Evolutionary conservation across 2,329 filamentous ascomycete genomes (phyloP).

Genomic region (Domatiomyces catenatus): DNA sequence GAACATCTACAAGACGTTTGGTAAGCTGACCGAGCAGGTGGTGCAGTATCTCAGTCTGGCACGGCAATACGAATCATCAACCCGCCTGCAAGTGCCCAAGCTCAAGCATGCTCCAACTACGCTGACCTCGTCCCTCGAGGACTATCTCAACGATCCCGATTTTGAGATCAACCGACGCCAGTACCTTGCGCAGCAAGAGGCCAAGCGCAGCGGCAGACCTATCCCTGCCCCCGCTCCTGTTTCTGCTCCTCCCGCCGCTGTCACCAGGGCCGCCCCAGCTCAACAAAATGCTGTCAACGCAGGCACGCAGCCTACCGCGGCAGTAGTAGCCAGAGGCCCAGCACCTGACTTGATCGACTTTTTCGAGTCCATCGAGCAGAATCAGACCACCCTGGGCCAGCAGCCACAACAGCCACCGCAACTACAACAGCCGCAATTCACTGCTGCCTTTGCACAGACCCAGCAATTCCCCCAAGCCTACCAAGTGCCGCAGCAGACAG

Average conservation of each 20-base stretch:
- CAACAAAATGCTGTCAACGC: slow-evolving; percentile 1
- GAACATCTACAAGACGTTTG: slow-evolving; percentile 82
- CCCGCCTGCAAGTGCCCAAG: slow-evolving; percentile 85
- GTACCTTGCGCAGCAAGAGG: slow-evolving; percentile 73
- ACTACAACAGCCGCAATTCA: slow-evolving; percentile 23
- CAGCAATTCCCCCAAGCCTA: slow-evolving; percentile 8
- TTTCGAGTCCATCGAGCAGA: slow-evolving; percentile 83
- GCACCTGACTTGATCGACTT: slow-evolving; percentile 75
- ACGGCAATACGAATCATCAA: slow-evolving; percentile 80
- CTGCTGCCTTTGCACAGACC: slow-evolving; percentile 6
- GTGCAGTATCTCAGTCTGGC: slow-evolving; percentile 80
- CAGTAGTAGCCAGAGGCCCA: slow-evolving; percentile 24
- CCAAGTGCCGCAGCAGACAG: slow-evolving; percentile 18
- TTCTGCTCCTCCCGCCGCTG: slow-evolving; percentile 4
- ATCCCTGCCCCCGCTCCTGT: slow-evolving; percentile 16
- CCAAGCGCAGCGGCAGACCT: slow-evolving; percentile 32
- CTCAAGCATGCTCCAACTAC: slow-evolving; percentile 94
- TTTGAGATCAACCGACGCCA: slow-evolving; percentile 88
- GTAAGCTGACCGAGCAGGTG: slow-evolving; percentile 79
- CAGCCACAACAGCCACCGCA: slow-evolving; percentile 25
- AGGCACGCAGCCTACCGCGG: slow-evolving; percentile 20
- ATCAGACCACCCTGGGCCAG: slow-evolving; percentile 54
- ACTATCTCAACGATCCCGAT: slow-evolving; percentile 86
- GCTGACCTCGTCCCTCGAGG: slow-evolving; percentile 73
- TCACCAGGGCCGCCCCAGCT: slow-evolving; percentile 2